phyloP scores from a whole-genome alignment of 1,284 basidiomycete genomes.

The Rugosomyces carneus region DNA sequence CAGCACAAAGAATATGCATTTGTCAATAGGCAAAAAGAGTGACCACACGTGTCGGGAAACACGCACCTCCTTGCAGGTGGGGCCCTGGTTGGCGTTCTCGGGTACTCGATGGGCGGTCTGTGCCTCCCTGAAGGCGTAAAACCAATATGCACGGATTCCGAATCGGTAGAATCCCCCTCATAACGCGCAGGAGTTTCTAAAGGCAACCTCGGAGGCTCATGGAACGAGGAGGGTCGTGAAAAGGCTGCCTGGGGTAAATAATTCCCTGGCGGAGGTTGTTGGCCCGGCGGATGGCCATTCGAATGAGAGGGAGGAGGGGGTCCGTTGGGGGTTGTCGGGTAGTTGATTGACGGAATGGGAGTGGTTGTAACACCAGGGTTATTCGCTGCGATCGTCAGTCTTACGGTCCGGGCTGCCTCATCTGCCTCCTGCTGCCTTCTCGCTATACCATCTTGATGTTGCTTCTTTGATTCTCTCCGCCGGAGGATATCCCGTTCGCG shows the following conservation, averaged over 20 bases:
- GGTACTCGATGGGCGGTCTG: conserved; percentile 9
- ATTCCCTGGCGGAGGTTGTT: conserved; percentile 4
- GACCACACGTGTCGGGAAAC: conserved; percentile 7
- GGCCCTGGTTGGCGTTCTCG: conserved; percentile 18
- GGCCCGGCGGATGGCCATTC: conserved; percentile 3
- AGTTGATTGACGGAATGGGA: too few relatives aligned
- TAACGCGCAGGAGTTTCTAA: conserved; percentile 35
- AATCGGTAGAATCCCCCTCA: conserved; percentile 40
- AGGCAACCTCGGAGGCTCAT: conserved; percentile 22
- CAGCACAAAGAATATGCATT: background rate
- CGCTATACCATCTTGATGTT: conserved; percentile 30
- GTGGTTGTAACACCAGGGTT: conserved; percentile 11
- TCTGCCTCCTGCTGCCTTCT: conserved; percentile 34
- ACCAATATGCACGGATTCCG: conserved; percentile 28
- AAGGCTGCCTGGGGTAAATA: conserved; percentile 15
- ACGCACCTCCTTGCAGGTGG: conserved; percentile 25
- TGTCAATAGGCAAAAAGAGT: conserved; percentile 1
- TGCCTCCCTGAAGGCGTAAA: conserved; percentile 19
- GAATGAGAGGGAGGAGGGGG: conserved; percentile 4
- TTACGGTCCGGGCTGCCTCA: conserved; percentile 26
- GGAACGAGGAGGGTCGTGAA: conserved; percentile 22
- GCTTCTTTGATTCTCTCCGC: conserved; percentile 27
- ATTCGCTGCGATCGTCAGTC: conserved; percentile 22
- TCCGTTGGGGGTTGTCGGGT: background rate
- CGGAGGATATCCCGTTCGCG: conserved; percentile 31